Evolutionary conservation across 257 asterid species (phyloP), one percentile per base, ranked within the genome.

Genomic region (Forsythia suspensa): DNA sequence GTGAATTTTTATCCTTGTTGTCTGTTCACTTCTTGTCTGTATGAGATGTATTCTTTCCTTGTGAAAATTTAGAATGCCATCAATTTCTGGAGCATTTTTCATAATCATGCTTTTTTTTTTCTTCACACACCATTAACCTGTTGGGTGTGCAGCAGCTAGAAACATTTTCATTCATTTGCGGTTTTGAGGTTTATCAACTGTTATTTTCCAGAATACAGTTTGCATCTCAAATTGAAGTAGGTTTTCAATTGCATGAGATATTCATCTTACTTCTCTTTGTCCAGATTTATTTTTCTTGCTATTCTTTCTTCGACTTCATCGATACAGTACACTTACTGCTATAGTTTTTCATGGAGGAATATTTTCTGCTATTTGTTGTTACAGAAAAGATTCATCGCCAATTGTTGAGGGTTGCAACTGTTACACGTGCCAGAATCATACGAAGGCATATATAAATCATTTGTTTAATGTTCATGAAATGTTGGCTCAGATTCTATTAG

Each of bases 381-480:
- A 79, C 94, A 93, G 99, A 90, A 93, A 92, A 80, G 98, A 95
- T 80, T 73, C 79, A 39, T 86, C 97, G 1, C 95, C 95, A 3
- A 86, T 93, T 52, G 74, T 90, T 3, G 87, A 87, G 79, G 81
- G 89, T 40, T 93, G 99, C 82, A 81, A 82, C 73, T 93, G 98
- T 86, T 92, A 85, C 84, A 91, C 98, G 11, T 95, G 99, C 80
- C 92, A 85, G 87, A 92, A 91, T 85, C 97, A 93, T 71, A 93
- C 95, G 12, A 95, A 92, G 83, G 97, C 98, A 71, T 95, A 95
- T 67, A 85, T 95, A 79, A 93, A 95, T 93, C 99, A 95, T 86
- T 82, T 93, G 91, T 82, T 91, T 81, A 95, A 91, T 29, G 97
- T 88, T 52, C 99, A 93, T 68, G 99, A 95, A 82, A 93, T 95